Conservation (phyloP, 352 stramenopile genomes). For the Pythium folliculosum region DNA sequence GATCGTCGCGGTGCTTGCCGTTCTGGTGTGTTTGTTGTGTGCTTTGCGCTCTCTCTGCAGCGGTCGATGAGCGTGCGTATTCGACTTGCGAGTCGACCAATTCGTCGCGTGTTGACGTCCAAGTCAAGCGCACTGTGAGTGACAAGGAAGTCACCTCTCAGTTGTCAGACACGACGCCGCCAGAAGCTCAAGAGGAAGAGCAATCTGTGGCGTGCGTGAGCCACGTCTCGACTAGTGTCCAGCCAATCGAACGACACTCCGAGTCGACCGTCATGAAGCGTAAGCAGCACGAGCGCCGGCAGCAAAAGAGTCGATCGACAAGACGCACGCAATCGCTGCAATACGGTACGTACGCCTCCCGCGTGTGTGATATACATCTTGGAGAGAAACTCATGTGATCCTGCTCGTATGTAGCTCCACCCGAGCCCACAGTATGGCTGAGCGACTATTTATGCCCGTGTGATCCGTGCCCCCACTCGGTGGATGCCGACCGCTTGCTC, state of each 20-base stretch:
- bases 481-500: slow-evolving; percentile 45
- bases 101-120: not conserved
- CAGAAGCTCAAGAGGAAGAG: not conserved
- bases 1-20: not conserved
- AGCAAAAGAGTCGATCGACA: not conserved
- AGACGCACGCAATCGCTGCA: not conserved
- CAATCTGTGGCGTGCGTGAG: not conserved
- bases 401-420: not conserved
- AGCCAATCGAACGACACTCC: not conserved
- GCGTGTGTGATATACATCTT: too few relatives aligned
- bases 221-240: not conserved
- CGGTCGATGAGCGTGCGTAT: slow-evolving; percentile 8
- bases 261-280: not conserved
- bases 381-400: too few relatives aligned
- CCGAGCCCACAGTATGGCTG: slow-evolving; percentile 6
- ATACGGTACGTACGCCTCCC: not conserved
- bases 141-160: not conserved
- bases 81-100: not conserved
- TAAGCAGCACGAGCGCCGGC: not conserved
- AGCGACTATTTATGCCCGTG: slow-evolving; percentile 66
- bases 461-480: slow-evolving; percentile 55
- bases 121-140: not conserved
- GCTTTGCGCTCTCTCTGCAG: not conserved
- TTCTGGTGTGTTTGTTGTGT: not conserved
- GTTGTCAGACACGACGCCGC: not conserved